A percentile compares a stretch with the other conserved stretches of the same genome.
phyloP scores from a whole-genome alignment of 164 flowering plant genomes.

The Saururus chinensis region DNA sequence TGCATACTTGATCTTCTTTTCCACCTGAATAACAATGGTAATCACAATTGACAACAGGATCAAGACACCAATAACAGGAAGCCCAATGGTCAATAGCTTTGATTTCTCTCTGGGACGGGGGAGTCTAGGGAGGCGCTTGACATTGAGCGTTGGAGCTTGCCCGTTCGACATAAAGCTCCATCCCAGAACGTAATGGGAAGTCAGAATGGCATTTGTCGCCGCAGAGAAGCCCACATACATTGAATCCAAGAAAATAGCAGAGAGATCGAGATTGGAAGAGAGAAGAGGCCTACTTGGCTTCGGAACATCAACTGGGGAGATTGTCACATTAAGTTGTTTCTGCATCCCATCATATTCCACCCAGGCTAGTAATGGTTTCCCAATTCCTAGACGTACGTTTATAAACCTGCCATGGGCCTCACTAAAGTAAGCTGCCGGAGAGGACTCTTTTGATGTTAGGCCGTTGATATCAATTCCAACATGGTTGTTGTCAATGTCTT shows the following conservation, averaged over 20 bases:
- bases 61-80: neutral
- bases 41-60: slow-evolving; percentile 5
- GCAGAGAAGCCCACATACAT: slow-evolving; percentile 15
- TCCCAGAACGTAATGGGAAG: slow-evolving; percentile 10
- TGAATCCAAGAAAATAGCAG: slow-evolving; percentile 1
- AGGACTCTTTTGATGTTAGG: slow-evolving; percentile 10
- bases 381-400: slow-evolving; percentile 7
- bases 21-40: slow-evolving; percentile 3
- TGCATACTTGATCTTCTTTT: slow-evolving; percentile 25
- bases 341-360: slow-evolving; percentile 15
- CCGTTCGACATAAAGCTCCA: slow-evolving; percentile 15
- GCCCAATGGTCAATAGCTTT: slow-evolving; percentile 1
- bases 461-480: slow-evolving; percentile 22
- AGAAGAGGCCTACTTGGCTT: slow-evolving; percentile 11
- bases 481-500: slow-evolving; percentile 20
- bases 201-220: neutral
- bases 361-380: slow-evolving; percentile 17
- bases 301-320: slow-evolving; percentile 13
- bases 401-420: neutral
- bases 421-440: slow-evolving; percentile 11
- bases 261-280: slow-evolving; percentile 7
- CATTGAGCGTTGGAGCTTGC: slow-evolving; percentile 6
- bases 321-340: slow-evolving; percentile 12
- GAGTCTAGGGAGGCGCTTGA: slow-evolving; percentile 6
- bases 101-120: slow-evolving; percentile 3